Evolutionary conservation across 2,329 filamentous ascomycete species (phyloP).

Genomic region (Incumbomyces lentus): DNA sequence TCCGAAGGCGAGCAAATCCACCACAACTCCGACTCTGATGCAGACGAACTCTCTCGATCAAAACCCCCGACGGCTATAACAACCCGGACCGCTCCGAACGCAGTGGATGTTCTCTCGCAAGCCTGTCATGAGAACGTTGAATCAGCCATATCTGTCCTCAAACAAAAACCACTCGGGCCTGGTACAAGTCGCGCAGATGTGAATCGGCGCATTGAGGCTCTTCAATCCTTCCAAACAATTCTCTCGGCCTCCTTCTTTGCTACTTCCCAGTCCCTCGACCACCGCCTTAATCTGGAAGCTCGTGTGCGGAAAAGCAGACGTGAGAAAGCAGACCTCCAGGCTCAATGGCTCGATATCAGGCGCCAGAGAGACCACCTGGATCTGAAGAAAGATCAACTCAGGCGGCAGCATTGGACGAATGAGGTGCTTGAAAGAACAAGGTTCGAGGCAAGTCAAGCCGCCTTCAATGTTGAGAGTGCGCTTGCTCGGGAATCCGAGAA

Average conservation of each 20-base stretch:
- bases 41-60: conserved; percentile 17
- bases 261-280: conserved; percentile 43
- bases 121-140: conserved; percentile 41
- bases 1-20: conserved; percentile 20
- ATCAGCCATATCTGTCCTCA: conserved; percentile 35
- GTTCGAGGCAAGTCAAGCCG: conserved; percentile 21
- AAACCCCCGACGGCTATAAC: conserved; percentile 24
- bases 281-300: conserved; percentile 36
- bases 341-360: conserved; percentile 38
- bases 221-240: conserved; percentile 38
- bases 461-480: conserved; percentile 33
- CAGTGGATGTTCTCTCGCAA: conserved; percentile 42
- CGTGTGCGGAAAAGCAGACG: conserved; percentile 36
- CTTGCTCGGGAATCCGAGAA: conserved; percentile 27
- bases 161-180: conserved; percentile 26
- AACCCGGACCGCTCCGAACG: conserved; percentile 37
- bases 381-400: conserved; percentile 40
- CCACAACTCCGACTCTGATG: conserved; percentile 9
- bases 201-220: conserved; percentile 36
- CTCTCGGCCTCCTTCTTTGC: conserved; percentile 41
- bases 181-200: conserved; percentile 25
- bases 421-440: conserved; percentile 25
- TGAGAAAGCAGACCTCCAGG: conserved; percentile 36
- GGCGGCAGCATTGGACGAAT: conserved; percentile 31
- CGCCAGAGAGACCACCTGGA: conserved; percentile 40